Conservation (phyloP, 2,329 filamentous ascomycete genomes). For the Diaporthe ampelina region DNA sequence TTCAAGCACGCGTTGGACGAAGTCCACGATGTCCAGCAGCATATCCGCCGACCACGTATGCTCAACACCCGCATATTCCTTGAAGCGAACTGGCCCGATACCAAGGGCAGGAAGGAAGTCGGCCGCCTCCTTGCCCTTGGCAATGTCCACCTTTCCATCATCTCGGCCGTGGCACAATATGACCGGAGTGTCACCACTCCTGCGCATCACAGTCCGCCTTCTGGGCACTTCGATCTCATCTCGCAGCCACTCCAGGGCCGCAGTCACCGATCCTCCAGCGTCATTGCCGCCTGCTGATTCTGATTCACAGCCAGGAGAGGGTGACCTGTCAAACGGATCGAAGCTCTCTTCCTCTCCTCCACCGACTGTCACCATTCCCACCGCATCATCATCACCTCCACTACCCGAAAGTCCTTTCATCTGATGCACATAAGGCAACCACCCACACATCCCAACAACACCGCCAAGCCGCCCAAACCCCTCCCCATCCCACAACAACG, state of each 20-base stretch:
- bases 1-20: slow-evolving; percentile 44
- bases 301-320: slow-evolving; percentile 37
- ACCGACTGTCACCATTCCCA: background rate
- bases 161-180: slow-evolving; percentile 61
- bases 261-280: background rate
- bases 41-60: slow-evolving; percentile 62
- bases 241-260: slow-evolving; percentile 42
- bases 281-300: background rate
- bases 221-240: slow-evolving; percentile 44
- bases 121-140: slow-evolving; percentile 52
- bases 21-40: slow-evolving; percentile 54
- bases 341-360: slow-evolving; percentile 39
- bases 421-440: slow-evolving; percentile 56
- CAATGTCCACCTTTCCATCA: slow-evolving; percentile 57
- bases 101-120: slow-evolving; percentile 53
- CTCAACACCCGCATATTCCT: slow-evolving; percentile 56
- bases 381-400: slow-evolving; percentile 38
- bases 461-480: slow-evolving; percentile 50
- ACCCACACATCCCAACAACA: slow-evolving; percentile 60
- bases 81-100: slow-evolving; percentile 50
- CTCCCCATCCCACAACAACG: slow-evolving; percentile 59
- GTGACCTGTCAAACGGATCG: slow-evolving; percentile 33
- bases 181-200: slow-evolving; percentile 51
- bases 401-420: slow-evolving; percentile 41
- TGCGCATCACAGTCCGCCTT: background rate